Evolutionary conservation across 1,284 basidiomycete species (phyloP).

Genomic region (Cutaneotrichosporon sp.): DNA sequence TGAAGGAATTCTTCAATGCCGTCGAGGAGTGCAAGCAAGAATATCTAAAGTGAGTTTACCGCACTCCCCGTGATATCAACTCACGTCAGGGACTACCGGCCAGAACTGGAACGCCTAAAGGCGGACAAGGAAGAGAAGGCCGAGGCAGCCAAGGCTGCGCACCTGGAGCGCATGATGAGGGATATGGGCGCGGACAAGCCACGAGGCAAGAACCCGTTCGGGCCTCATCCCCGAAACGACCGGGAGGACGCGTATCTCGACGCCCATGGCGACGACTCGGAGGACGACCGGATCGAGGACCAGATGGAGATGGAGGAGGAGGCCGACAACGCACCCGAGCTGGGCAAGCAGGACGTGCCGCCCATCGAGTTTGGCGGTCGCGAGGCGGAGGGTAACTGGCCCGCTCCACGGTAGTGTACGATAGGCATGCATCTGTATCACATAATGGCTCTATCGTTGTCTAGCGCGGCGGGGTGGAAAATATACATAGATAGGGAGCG

Average conservation of each 20-base stretch:
- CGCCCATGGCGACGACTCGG: conserved; percentile 26
- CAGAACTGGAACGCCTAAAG: conserved; percentile 71
- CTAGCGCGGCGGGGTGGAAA: background rate
- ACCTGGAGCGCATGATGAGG: conserved; percentile 73
- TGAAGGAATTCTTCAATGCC: conserved; percentile 84
- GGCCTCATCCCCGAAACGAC: conserved; percentile 44
- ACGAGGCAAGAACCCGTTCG: conserved; percentile 53
- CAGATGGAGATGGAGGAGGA: conserved; percentile 50
- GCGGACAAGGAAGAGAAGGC: conserved; percentile 55
- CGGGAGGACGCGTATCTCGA: conserved; percentile 35
- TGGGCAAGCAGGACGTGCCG: conserved; percentile 23
- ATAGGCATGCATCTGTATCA: background rate
- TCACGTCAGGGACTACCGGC: conserved; percentile 72
- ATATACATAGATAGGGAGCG: too few species aligned
- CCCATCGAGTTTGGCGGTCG: conserved; percentile 11
- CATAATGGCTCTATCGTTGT: background rate
- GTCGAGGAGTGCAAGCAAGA: conserved; percentile 81
- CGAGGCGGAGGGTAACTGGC: conserved; percentile 4
- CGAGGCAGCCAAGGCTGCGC: conserved; percentile 62
- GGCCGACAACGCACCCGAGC: conserved; percentile 45
- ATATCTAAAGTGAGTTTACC: conserved; percentile 67
- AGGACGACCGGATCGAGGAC: conserved; percentile 54
- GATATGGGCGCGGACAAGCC: conserved; percentile 74
- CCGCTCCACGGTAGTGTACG: conserved; percentile 3
- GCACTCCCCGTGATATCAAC: background rate